Evolutionary conservation across 2,329 filamentous ascomycete species (phyloP).

Genomic region (Aureobasidium sp.): DNA sequence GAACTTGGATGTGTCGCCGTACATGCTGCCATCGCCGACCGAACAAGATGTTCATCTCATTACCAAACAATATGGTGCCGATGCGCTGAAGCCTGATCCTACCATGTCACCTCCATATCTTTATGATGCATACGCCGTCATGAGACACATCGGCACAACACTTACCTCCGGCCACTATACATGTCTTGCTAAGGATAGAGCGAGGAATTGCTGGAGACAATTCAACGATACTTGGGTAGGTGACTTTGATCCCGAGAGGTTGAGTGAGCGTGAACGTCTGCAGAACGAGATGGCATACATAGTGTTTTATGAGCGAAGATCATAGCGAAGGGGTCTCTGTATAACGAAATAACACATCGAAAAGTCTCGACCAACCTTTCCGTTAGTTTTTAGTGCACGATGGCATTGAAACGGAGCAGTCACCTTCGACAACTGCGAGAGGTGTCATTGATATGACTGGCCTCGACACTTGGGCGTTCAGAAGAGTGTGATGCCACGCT

Average conservation of each 20-base stretch:
- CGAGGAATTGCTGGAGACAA: constrained; percentile 51
- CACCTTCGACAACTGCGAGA: neutral
- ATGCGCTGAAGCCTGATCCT: constrained; percentile 32
- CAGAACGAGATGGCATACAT: constrained; percentile 60
- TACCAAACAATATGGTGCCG: constrained; percentile 27
- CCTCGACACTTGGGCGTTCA: too few relatives aligned
- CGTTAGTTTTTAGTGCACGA: neutral
- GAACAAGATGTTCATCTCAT: constrained; percentile 28
- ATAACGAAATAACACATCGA: neutral
- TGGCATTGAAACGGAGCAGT: neutral
- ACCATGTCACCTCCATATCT: constrained; percentile 52
- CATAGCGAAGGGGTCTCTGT: neutral
- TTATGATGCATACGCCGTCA: constrained; percentile 83
- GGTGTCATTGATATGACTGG: too few relatives aligned
- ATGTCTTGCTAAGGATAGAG: constrained; percentile 48
- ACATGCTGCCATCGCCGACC: constrained; percentile 46
- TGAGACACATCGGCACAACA: constrained; percentile 64
- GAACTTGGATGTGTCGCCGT: constrained; percentile 57
- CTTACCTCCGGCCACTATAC: constrained; percentile 75
- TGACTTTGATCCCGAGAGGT: constrained; percentile 51
- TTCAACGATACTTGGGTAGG: constrained; percentile 53
- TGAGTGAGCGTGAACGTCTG: constrained; percentile 43
- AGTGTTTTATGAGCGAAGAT: constrained; percentile 53
- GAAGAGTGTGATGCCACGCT: too few relatives aligned
- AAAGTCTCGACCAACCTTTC: neutral